Base-by-base conservation (phyloP, 2,329 filamentous ascomycete genomes). In the Hirsutella minnesotensis region DNA sequence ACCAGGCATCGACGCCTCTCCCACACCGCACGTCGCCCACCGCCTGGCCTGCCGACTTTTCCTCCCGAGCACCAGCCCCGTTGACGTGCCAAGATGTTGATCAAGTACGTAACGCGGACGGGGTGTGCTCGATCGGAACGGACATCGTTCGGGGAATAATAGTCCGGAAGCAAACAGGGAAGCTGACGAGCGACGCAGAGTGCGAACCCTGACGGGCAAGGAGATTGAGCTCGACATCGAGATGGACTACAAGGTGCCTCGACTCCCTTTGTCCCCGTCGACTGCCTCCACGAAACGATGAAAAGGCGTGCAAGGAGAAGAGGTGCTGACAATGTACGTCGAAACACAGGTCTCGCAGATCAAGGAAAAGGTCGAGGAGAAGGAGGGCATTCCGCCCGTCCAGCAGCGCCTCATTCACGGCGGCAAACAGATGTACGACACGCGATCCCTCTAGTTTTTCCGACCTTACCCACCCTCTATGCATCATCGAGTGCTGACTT, bases 161-260 rank as follows among this genome's bases (percentile, higher is more conserved):
- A 39, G 10, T 29, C 27, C 5, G 16, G 16, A 16, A n/a, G 18
- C n/a, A n/a, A n/a, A n/a, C n/a, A n/a, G n/a, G n/a, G 21, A n/a
- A 9, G 15, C 31, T 40, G 27, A 38, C 19, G 33, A 13, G 27
- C 3, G 19, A 12, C 27, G 18, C 18, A 98, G 90, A 75, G 90
- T 98, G 62, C 85, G 92, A 61, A 98, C 92, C 49, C 81, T 98
- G 51, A 96, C 92, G 50, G 92, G 92, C 60, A 96, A 96, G 73
- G 88, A 98, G 70, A 96, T 96, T 63, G 90, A 96, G 74, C 80
- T 98, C 56, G 89, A 96, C 60, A 94, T 98, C 61, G 92, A 96
- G 72, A 74, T 79, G 42, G 82, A 87, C 58, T 94, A 94, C 75
- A 95, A 89, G 77, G 89, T 94, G 67, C 54, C 27, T 34, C 22